These are phyloP conservation scores for Hymenoscyphus scutula DNA, from an alignment of 2,329 filamentous ascomycete species.

Conservation along the genomic window DNA sequence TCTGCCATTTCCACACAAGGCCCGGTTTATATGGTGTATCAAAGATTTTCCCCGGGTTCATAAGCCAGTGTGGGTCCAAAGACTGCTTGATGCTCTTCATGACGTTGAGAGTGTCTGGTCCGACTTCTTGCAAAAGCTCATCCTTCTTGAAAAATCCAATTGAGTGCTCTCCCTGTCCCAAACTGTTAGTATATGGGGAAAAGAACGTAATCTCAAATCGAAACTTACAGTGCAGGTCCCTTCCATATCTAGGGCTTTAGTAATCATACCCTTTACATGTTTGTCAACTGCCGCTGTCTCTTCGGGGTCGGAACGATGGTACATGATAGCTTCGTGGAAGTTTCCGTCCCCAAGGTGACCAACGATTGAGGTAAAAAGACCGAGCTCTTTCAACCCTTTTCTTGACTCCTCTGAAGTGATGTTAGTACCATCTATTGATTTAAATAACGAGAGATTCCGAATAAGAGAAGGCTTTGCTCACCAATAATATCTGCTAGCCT, in stretches of 20 bases:
- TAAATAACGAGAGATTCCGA: neutral
- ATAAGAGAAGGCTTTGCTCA: slow-evolving; percentile 67
- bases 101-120: neutral
- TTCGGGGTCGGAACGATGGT: slow-evolving; percentile 66
- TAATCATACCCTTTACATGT: slow-evolving; percentile 83
- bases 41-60: slow-evolving; percentile 8
- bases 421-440: neutral
- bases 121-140: slow-evolving; percentile 7
- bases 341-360: slow-evolving; percentile 89
- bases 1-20: slow-evolving; percentile 6
- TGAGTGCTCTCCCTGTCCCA: slow-evolving; percentile 68
- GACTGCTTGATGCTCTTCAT: slow-evolving; percentile 9
- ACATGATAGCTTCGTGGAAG: slow-evolving; percentile 65
- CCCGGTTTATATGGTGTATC: slow-evolving; percentile 12
- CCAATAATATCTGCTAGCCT: slow-evolving; percentile 68
- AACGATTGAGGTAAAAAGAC: slow-evolving; percentile 78
- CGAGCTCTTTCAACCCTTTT: slow-evolving; percentile 78
- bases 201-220: neutral
- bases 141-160: slow-evolving; percentile 72
- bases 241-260: slow-evolving; percentile 84
- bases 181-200: slow-evolving; percentile 16
- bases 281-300: slow-evolving; percentile 72
- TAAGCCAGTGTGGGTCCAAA: slow-evolving; percentile 13
- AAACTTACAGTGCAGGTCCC: slow-evolving; percentile 70
- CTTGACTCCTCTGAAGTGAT: slow-evolving; percentile 62